phyloP scores from a whole-genome alignment of 164 flowering plant genomes.

The Berberis thunbergii region DNA sequence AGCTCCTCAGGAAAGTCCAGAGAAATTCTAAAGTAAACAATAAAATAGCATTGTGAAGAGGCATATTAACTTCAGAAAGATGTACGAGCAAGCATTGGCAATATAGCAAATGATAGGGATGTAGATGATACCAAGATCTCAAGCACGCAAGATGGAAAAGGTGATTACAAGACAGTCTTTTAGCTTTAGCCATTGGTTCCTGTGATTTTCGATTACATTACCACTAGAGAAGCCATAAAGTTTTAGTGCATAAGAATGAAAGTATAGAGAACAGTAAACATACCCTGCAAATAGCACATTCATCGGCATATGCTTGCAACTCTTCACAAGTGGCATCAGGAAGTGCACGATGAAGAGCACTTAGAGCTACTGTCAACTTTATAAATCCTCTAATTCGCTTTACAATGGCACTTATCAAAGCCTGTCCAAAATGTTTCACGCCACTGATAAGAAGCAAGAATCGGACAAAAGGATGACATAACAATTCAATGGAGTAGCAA shows the following conservation, averaged over 20 bases:
- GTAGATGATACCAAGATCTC: slow-evolving; percentile 77
- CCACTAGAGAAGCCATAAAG: neutral
- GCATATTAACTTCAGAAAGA: no score
- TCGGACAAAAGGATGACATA: neutral
- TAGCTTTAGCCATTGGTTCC: slow-evolving; percentile 99
- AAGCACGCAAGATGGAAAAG: slow-evolving; percentile 95
- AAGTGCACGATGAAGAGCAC: slow-evolving; percentile 85
- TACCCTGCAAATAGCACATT: slow-evolving; percentile 97
- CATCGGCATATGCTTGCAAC: slow-evolving; percentile 80
- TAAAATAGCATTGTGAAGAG: no score
- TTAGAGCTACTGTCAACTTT: slow-evolving; percentile 60
- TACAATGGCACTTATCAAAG: slow-evolving; percentile 66
- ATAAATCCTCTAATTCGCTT: slow-evolving; percentile 74
- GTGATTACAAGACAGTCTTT: slow-evolving; percentile 82
- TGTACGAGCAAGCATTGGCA: neutral
- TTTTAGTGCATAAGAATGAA: neutral
- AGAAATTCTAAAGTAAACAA: no score
- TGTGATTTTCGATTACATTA: slow-evolving; percentile 23
- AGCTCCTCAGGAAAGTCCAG: no score
- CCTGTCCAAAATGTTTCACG: slow-evolving; percentile 35
- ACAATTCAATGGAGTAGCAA: neutral
- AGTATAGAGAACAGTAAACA: slow-evolving; percentile 9
- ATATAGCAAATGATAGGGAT: slow-evolving; percentile 4
- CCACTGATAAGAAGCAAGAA: slow-evolving; percentile 8
- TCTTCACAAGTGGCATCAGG: slow-evolving; percentile 93